Evolutionary conservation across 805 yeast species (phyloP).

Genomic region (Myxozyma neotropica): DNA sequence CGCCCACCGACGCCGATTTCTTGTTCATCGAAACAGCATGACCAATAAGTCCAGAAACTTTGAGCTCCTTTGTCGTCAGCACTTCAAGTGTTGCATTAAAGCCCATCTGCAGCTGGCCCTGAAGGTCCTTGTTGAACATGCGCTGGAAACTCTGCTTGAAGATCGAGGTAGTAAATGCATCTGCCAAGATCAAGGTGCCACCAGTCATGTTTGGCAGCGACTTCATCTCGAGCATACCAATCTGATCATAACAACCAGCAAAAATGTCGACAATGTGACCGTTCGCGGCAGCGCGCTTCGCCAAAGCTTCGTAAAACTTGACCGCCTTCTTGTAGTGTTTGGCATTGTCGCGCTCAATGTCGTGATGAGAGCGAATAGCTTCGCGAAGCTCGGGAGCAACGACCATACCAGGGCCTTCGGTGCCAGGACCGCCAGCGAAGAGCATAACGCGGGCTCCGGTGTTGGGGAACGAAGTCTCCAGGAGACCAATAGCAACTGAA

Average conservation of each 20-base stretch:
- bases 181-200: conserved; percentile 83
- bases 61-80: conserved; percentile 82
- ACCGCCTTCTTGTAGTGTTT: conserved; percentile 84
- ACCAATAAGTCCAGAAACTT: conserved; percentile 91
- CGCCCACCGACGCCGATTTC: conserved; percentile 79
- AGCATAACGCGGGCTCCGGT: conserved; percentile 87
- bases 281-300: conserved; percentile 67
- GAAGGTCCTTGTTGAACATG: conserved; percentile 82
- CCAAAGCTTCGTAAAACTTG: conserved; percentile 74
- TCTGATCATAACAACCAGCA: conserved; percentile 95
- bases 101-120: conserved; percentile 84
- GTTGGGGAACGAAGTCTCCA: conserved; percentile 81
- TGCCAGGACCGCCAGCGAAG: conserved; percentile 94
- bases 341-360: conserved; percentile 88
- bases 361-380: conserved; percentile 96
- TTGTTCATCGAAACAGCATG: conserved; percentile 74
- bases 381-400: conserved; percentile 91
- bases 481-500: conserved; percentile 75
- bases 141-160: conserved; percentile 90
- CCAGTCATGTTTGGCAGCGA: conserved; percentile 82
- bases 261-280: conserved; percentile 86
- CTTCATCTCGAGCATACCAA: conserved; percentile 94
- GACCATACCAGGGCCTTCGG: conserved; percentile 91
- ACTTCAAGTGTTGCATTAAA: conserved; percentile 88
- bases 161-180: conserved; percentile 91